phyloP scores from a whole-genome alignment of 805 yeast genomes.

The Schwanniomyces yamadae region DNA sequence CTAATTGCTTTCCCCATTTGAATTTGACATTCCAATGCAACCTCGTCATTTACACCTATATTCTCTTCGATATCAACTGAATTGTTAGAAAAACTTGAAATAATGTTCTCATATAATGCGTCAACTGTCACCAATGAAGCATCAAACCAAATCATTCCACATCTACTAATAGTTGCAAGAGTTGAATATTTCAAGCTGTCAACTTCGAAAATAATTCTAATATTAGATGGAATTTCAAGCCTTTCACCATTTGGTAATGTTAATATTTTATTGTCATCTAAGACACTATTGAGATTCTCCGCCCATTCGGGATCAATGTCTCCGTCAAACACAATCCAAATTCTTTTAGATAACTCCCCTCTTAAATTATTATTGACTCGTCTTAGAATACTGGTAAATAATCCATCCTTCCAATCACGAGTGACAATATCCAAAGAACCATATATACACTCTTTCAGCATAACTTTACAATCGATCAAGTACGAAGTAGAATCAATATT shows the following conservation, averaged over 20 bases:
- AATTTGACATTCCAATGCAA: conserved; percentile 9
- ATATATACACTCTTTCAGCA: conserved; percentile 62
- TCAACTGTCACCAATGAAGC: conserved; percentile 17
- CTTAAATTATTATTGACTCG: conserved; percentile 51
- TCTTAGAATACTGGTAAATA: conserved; percentile 68
- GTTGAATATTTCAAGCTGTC: conserved; percentile 67
- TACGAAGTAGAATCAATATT: conserved; percentile 38
- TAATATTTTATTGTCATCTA: conserved; percentile 80
- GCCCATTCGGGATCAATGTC: conserved; percentile 95
- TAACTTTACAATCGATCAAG: conserved; percentile 72
- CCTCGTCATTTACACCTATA: conserved; percentile 5
- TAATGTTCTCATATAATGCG: conserved; percentile 13
- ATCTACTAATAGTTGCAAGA: conserved; percentile 88
- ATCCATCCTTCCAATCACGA: conserved; percentile 90
- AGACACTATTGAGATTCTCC: conserved; percentile 83
- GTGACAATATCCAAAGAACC: conserved; percentile 76
- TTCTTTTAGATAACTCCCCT: conserved; percentile 54
- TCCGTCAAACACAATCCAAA: conserved; percentile 89
- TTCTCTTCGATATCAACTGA: conserved; percentile 11
- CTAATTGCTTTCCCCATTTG: conserved; percentile 10
- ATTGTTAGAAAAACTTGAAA: conserved; percentile 16
- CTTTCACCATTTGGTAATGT: conserved; percentile 93
- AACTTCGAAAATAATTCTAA: conserved; percentile 75
- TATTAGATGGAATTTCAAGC: conserved; percentile 59
- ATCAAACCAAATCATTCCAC: conserved; percentile 85